Evolutionary conservation across 2,329 filamentous ascomycete species (phyloP), one percentile per base, ranked within the genome.

Genomic region (Fusarium nodosum): DNA sequence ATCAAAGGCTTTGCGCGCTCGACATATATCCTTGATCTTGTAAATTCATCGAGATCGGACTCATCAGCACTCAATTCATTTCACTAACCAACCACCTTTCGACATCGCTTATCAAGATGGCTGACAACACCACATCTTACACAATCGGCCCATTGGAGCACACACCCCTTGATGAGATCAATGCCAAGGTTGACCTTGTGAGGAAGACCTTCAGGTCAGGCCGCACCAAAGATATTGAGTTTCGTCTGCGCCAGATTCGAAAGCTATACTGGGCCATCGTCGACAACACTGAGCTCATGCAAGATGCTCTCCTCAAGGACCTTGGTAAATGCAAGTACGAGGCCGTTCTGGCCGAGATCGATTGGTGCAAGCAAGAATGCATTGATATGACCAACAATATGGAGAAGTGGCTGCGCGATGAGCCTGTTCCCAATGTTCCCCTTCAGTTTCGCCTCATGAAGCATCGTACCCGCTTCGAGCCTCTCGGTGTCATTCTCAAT

Each of bases 231-330:
- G 87, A 93, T 56, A 78, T 97, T 64, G 87, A 93, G 75, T 98
- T 91, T 83, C 90, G 96, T 68, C 84, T 94, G 68, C 85, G 88
- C 56, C 96, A 98, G 85, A 88, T 99, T 65, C 91, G 94, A 74
- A 95, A 94, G 86, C 90, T 98, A 59, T 98, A 97, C 84, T 98
- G 96, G 96, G 94, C 88, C 10, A 79, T 97, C 72, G 89, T 89
- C 70, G 95, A 98, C 83, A 90, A 93, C 78, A 86, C 90, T 59
- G 83, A 88, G 46, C 87, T 91, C 72, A 85, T 98, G 65, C 77
- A 88, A 71, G 91, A 93, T 78, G 93, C 95, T 24, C 87, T 93
- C 77, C 85, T 87, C 77, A 85, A 87, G 73, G 96, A 99, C 77
- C 82, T 98, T 69, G 87, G 88, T 78, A 97, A 97, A 84, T 87